Evolutionary conservation across 768 basidiomycete genomes (phyloP).

Genomic region (Naganishia friedmannii): DNA sequence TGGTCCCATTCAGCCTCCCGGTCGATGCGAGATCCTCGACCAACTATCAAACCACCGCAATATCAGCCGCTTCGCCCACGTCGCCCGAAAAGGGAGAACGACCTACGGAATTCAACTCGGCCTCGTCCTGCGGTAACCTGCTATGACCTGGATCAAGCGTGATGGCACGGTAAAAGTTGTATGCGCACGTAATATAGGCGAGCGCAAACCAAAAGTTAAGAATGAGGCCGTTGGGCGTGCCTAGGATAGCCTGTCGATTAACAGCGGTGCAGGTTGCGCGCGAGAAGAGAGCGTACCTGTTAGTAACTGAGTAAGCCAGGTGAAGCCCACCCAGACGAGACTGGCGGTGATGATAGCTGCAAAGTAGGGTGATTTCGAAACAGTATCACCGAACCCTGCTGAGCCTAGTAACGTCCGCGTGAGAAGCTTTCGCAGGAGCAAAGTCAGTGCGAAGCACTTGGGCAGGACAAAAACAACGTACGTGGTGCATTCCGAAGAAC

Average conservation of each 20-base stretch:
- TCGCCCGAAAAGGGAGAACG: not conserved
- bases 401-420: conserved; percentile 81
- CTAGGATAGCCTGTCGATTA: conserved; percentile 52
- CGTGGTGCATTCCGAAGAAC: conserved; percentile 91
- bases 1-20: conserved; percentile 87
- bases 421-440: conserved; percentile 64
- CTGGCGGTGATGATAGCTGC: conserved; percentile 82
- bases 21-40: conserved; percentile 86
- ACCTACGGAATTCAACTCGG: conserved; percentile 79
- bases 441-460: too few relatives aligned
- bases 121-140: conserved; percentile 74
- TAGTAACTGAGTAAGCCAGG: conserved; percentile 75
- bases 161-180: conserved; percentile 87
- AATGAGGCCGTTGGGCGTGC: conserved; percentile 71
- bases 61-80: not conserved
- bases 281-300: conserved; percentile 57
- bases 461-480: too few relatives aligned
- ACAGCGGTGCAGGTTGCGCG: not conserved
- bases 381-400: conserved; percentile 73
- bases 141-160: conserved; percentile 86
- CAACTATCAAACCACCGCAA: conserved; percentile 56
- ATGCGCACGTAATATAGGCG: conserved; percentile 67
- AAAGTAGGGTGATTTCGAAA: conserved; percentile 87
- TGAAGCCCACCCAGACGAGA: conserved; percentile 79
- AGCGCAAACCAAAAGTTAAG: conserved; percentile 74